Conservation (phyloP, 768 basidiomycete species). For the Guyanaporus albipodus region DNA sequence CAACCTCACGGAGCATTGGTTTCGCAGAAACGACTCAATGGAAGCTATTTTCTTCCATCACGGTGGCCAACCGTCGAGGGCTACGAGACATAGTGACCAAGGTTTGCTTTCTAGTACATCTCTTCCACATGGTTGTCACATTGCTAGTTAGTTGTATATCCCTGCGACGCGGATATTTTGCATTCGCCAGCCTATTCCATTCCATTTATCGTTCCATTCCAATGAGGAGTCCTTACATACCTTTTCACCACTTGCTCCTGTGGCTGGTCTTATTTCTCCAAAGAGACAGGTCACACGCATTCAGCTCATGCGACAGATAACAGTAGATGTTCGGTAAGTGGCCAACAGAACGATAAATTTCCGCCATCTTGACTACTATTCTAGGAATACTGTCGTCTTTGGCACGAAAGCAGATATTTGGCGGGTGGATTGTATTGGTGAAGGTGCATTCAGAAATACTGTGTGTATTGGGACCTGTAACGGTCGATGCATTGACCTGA, state of each 20-base stretch:
- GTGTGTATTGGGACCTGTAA: constrained; percentile 34
- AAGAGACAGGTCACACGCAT: constrained; percentile 45
- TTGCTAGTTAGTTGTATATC: constrained; percentile 40
- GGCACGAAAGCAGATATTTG: constrained; percentile 70
- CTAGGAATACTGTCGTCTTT: constrained; percentile 43
- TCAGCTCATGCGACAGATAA: constrained; percentile 62
- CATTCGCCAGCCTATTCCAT: constrained; percentile 58
- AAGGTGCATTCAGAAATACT: constrained; percentile 54
- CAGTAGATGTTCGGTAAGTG: constrained; percentile 56
- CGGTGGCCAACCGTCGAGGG: constrained; percentile 36
- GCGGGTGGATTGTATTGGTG: constrained; percentile 60
- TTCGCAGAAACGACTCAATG: constrained; percentile 48
- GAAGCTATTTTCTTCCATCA: constrained; percentile 42
- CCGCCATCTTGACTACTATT: background rate
- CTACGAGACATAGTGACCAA: constrained; percentile 37
- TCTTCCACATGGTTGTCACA: background rate
- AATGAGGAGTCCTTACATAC: constrained; percentile 52
- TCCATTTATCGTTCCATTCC: constrained; percentile 59
- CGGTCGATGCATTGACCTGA: background rate
- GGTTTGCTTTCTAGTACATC: constrained; percentile 16
- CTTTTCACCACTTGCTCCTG: constrained; percentile 59
- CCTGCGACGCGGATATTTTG: constrained; percentile 60
- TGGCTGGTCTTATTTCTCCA: constrained; percentile 25
- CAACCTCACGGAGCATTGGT: constrained; percentile 29
- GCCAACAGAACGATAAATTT: background rate